Conservation (phyloP, 495 filamentous ascomycete genomes). For the Aspergillus asperescens region DNA sequence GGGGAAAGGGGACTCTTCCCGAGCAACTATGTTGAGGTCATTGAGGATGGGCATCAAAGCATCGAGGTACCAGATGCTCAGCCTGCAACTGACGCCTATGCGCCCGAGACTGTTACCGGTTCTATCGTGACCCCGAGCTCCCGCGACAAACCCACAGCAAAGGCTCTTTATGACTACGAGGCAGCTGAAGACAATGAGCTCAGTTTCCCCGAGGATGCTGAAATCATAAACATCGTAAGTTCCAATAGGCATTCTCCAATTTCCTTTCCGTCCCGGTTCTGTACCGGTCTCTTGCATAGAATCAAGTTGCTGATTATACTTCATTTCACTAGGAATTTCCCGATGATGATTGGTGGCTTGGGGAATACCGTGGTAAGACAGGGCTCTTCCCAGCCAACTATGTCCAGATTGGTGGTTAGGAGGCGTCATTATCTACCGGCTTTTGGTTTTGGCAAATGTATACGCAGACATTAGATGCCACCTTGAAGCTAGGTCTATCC, state of each 20-base stretch:
- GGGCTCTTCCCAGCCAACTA: slow-evolving; percentile 94
- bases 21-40: slow-evolving; percentile 89
- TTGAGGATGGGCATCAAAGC: slow-evolving; percentile 50
- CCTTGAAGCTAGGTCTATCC: background rate
- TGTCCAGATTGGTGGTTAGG: slow-evolving; percentile 59
- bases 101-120: slow-evolving; percentile 18
- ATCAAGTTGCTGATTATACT: background rate
- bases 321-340: slow-evolving; percentile 70
- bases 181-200: slow-evolving; percentile 97
- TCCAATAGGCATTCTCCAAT: background rate
- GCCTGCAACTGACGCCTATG: slow-evolving; percentile 25
- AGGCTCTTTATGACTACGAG: slow-evolving; percentile 92
- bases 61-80: slow-evolving; percentile 19
- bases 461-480: background rate
- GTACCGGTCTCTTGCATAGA: background rate
- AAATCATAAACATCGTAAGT: slow-evolving; percentile 60
- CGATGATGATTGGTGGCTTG: slow-evolving; percentile 98
- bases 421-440: background rate
- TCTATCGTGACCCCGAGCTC: slow-evolving; percentile 8
- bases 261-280: background rate
- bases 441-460: no score
- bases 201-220: slow-evolving; percentile 85
- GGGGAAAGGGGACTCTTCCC: slow-evolving; percentile 91
- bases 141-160: slow-evolving; percentile 58
- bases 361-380: slow-evolving; percentile 68